phyloP scores from a whole-genome alignment of 306 rosid species.

The Neltuma alba region DNA sequence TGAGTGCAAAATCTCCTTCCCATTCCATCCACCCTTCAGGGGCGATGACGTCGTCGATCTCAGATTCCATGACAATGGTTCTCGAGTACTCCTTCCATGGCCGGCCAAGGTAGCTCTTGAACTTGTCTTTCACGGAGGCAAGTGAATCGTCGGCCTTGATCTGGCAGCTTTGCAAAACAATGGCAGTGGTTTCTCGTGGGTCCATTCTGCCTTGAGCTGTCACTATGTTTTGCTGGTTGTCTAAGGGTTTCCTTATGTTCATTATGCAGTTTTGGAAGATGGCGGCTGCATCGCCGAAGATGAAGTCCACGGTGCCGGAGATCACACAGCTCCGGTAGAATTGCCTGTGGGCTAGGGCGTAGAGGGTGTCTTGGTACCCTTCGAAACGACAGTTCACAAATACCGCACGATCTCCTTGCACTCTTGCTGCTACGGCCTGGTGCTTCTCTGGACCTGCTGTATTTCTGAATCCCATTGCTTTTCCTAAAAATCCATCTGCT shows the following conservation, averaged over 20 bases:
- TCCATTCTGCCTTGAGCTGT: constrained; percentile 86
- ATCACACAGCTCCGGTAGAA: constrained; percentile 75
- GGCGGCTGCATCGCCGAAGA: constrained; percentile 82
- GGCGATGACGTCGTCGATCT: constrained; percentile 63
- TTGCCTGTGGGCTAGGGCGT: constrained; percentile 75
- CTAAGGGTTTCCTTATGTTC: constrained; percentile 58
- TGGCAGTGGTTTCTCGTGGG: constrained; percentile 63
- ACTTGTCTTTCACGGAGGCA: constrained; percentile 34
- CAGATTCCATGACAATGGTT: constrained; percentile 74
- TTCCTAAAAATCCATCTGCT: constrained; percentile 75
- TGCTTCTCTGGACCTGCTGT: constrained; percentile 84
- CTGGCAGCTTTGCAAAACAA: constrained; percentile 66
- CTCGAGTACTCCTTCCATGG: constrained; percentile 87
- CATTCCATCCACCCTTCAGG: constrained; percentile 77
- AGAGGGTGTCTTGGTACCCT: constrained; percentile 88
- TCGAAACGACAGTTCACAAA: constrained; percentile 87
- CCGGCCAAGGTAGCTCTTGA: constrained; percentile 79
- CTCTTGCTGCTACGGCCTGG: constrained; percentile 88
- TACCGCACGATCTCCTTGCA: constrained; percentile 68
- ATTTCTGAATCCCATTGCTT: constrained; percentile 86
- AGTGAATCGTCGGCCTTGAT: constrained; percentile 59
- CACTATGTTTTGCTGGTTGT: constrained; percentile 63
- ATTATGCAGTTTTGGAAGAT: constrained; percentile 75
- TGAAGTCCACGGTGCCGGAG: constrained; percentile 82
- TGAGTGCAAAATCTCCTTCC: constrained; percentile 68